Conservation (phyloP, 116 monocot species). For the Posidonia oceanica region DNA sequence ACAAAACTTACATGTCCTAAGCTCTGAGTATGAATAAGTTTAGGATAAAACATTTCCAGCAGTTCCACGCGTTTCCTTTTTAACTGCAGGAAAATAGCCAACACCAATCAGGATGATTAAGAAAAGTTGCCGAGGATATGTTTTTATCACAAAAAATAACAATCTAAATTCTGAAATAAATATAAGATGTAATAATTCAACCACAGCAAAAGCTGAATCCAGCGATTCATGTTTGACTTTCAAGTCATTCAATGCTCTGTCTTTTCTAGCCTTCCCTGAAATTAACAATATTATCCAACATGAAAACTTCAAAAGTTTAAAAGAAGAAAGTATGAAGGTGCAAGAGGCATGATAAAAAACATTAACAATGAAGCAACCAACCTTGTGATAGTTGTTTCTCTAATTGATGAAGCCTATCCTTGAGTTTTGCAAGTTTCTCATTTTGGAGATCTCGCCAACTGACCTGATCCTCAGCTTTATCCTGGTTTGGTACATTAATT, state of each 20-base stretch:
- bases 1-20: constrained; percentile 49
- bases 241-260: constrained; percentile 36
- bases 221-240: constrained; percentile 26
- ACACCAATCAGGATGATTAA: background rate
- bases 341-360: background rate
- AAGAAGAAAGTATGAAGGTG: background rate
- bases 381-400: constrained; percentile 57
- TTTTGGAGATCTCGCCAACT: constrained; percentile 48
- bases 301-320: background rate
- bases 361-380: constrained; percentile 28
- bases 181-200: constrained; percentile 10
- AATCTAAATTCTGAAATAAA: background rate
- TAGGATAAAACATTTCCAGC: constrained; percentile 39
- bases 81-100: constrained; percentile 34
- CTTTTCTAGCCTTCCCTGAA: constrained; percentile 50
- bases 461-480: constrained; percentile 45
- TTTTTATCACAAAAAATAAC: background rate
- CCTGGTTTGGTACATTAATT: constrained; percentile 19
- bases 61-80: constrained; percentile 41
- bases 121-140: background rate
- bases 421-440: constrained; percentile 44
- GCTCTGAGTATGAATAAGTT: constrained; percentile 47
- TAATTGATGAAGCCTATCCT: constrained; percentile 28
- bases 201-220: constrained; percentile 45
- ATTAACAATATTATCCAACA: constrained; percentile 5